Evolutionary conservation across 768 basidiomycete genomes (phyloP).

Genomic region (Dioszegia crocea): DNA sequence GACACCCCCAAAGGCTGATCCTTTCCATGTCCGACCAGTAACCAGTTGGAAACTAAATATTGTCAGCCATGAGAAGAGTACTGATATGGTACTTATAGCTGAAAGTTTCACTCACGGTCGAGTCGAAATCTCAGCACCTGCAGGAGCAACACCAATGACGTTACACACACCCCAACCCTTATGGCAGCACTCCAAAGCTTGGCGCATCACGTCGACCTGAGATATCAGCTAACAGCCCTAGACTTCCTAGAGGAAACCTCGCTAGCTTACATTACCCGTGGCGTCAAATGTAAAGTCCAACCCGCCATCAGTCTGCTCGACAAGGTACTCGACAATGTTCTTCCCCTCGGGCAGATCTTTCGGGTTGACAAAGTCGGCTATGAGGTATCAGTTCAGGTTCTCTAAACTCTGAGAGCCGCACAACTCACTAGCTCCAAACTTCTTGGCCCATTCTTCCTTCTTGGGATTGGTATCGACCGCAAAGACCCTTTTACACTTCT

Average conservation of each 20-base stretch:
- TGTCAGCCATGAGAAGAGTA: too few species aligned
- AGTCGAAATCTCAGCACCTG: slow-evolving; percentile 90
- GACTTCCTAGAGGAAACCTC: slow-evolving; percentile 10
- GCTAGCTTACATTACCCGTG: slow-evolving; percentile 74
- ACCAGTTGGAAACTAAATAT: slow-evolving; percentile 37
- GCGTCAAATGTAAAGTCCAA: slow-evolving; percentile 96
- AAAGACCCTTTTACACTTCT: slow-evolving; percentile 82
- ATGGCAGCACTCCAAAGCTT: slow-evolving; percentile 96
- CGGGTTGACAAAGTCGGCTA: slow-evolving; percentile 87
- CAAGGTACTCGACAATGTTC: slow-evolving; percentile 80
- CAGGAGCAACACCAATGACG: slow-evolving; percentile 93
- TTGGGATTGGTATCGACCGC: slow-evolving; percentile 82
- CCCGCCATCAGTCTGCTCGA: slow-evolving; percentile 93
- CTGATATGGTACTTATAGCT: too few species aligned
- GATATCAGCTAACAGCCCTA: neutral
- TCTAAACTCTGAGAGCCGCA: neutral
- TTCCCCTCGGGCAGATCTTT: slow-evolving; percentile 67
- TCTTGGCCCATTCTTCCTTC: slow-evolving; percentile 82
- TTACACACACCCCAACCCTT: slow-evolving; percentile 99
- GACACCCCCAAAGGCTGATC: slow-evolving; percentile 92
- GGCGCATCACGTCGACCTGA: slow-evolving; percentile 85
- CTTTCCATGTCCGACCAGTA: slow-evolving; percentile 66
- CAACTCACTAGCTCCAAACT: slow-evolving; percentile 73
- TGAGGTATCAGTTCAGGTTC: neutral
- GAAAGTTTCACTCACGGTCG: slow-evolving; percentile 60